Evolutionary conservation across 2,329 filamentous ascomycete genomes (phyloP).

Genomic region (Cyphellophora attinorum): DNA sequence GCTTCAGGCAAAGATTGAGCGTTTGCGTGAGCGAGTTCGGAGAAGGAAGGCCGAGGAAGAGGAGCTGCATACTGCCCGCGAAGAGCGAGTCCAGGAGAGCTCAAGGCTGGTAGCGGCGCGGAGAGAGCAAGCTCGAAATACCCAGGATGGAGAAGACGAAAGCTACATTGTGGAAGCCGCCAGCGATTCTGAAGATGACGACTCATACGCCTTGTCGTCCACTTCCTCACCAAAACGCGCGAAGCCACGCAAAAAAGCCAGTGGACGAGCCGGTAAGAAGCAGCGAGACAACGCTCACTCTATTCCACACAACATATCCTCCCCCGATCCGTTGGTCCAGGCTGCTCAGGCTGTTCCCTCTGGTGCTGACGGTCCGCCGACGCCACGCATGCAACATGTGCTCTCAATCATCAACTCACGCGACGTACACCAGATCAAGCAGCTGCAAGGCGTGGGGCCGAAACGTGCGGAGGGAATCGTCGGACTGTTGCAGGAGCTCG

Average conservation of each 20-base stretch:
- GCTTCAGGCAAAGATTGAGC: slow-evolving; percentile 47
- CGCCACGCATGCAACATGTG: slow-evolving; percentile 34
- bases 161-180: slow-evolving; percentile 21
- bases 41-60: slow-evolving; percentile 24
- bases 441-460: slow-evolving; percentile 35
- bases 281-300: not conserved
- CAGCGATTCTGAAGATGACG: slow-evolving; percentile 24
- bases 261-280: too few relatives aligned
- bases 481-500: slow-evolving; percentile 35
- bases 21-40: slow-evolving; percentile 41
- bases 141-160: slow-evolving; percentile 8
- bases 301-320: slow-evolving; percentile 18
- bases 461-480: slow-evolving; percentile 41
- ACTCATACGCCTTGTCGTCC: slow-evolving; percentile 19
- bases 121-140: not conserved
- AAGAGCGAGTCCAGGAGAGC: slow-evolving; percentile 40
- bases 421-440: slow-evolving; percentile 34
- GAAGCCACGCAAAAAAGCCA: too few relatives aligned
- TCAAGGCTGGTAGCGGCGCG: slow-evolving; percentile 5
- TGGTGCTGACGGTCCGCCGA: slow-evolving; percentile 16
- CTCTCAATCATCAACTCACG: slow-evolving; percentile 37
- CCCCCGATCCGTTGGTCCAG: slow-evolving; percentile 12
- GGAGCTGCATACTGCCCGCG: slow-evolving; percentile 69
- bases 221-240: slow-evolving; percentile 23
- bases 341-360: slow-evolving; percentile 2